phyloP scores from a whole-genome alignment of 805 yeast species.

The Starmerella vitae region DNA sequence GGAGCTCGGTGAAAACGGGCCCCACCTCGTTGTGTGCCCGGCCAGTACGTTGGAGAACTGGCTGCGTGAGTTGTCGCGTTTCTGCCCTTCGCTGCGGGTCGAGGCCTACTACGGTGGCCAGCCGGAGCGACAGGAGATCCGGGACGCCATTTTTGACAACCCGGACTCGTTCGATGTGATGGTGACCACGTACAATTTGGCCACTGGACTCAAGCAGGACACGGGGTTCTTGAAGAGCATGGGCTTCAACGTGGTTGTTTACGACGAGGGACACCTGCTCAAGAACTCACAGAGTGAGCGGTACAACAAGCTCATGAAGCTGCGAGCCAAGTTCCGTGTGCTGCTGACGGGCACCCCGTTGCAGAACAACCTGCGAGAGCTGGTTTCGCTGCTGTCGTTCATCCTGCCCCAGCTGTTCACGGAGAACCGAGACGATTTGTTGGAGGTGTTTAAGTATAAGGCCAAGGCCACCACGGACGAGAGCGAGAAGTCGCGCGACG shows the following conservation, averaged over 20 bases:
- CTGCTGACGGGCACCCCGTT: slow-evolving; percentile 93
- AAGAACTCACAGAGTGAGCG: slow-evolving; percentile 83
- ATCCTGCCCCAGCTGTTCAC: slow-evolving; percentile 74
- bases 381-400: slow-evolving; percentile 80
- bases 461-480: slow-evolving; percentile 48
- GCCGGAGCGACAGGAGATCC: slow-evolving; percentile 67
- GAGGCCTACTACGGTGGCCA: slow-evolving; percentile 91
- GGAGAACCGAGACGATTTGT: slow-evolving; percentile 69
- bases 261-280: slow-evolving; percentile 96
- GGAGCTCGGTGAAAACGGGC: slow-evolving; percentile 52
- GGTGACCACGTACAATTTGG: slow-evolving; percentile 86
- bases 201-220: slow-evolving; percentile 76
- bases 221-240: slow-evolving; percentile 60
- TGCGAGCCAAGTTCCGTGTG: slow-evolving; percentile 71
- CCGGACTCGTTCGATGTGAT: slow-evolving; percentile 62
- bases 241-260: slow-evolving; percentile 75
- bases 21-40: slow-evolving; percentile 91
- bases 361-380: slow-evolving; percentile 81
- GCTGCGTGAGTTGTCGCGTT: slow-evolving; percentile 85
- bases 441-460: slow-evolving; percentile 73
- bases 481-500: slow-evolving; percentile 21
- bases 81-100: slow-evolving; percentile 65
- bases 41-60: slow-evolving; percentile 94
- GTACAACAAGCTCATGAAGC: slow-evolving; percentile 70
- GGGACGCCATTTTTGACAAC: slow-evolving; percentile 48